phyloP scores from a whole-genome alignment of 129 eudicot species.

The Flaveria bidentis region DNA sequence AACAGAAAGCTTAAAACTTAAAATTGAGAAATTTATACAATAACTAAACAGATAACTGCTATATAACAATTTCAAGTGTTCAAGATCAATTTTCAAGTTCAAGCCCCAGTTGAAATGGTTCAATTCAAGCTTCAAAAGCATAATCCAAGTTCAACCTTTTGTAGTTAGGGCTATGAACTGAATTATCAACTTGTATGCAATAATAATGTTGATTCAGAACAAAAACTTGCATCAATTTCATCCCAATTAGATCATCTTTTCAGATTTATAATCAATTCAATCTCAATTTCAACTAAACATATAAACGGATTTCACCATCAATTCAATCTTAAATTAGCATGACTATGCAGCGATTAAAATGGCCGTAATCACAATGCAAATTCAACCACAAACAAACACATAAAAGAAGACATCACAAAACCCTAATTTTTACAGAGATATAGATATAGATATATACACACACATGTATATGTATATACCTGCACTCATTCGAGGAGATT shows the following conservation, averaged over 20 bases:
- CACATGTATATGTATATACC: neutral
- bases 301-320: neutral
- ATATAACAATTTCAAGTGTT: neutral
- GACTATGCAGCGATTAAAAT: neutral
- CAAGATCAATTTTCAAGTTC: neutral
- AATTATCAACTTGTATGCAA: neutral
- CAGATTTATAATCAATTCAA: neutral
- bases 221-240: neutral
- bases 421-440: neutral
- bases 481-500: constrained; percentile 14
- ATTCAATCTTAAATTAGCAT: no score
- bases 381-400: neutral
- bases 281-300: neutral
- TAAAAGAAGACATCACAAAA: neutral
- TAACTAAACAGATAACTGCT: neutral
- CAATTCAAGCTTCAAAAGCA: neutral
- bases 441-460: neutral
- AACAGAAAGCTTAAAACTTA: neutral
- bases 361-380: neutral
- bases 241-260: neutral
- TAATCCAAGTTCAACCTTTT: neutral
- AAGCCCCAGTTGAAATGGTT: neutral
- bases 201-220: neutral
- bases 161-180: neutral
- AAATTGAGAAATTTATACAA: neutral